phyloP scores from a whole-genome alignment of 2,329 filamentous ascomycete genomes.

The Leptodontidium sp. region DNA sequence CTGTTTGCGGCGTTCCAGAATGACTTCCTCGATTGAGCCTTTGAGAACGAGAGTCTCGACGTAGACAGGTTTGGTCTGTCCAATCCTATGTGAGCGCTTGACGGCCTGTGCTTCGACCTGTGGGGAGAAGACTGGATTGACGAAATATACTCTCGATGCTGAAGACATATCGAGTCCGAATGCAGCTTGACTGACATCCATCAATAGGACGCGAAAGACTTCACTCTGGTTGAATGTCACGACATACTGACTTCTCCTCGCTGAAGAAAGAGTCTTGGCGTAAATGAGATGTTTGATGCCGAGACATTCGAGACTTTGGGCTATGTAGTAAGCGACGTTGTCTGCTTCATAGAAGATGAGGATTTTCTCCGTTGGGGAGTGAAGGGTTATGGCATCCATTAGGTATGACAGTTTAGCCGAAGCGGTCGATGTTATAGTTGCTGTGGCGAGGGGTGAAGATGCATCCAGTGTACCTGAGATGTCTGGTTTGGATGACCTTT shows the following conservation, averaged over 20 bases:
- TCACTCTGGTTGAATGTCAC: constrained; percentile 70
- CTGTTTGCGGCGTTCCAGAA: constrained; percentile 74
- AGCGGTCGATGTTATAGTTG: constrained; percentile 73
- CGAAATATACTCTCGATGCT: constrained; percentile 87
- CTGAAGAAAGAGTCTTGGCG: constrained; percentile 66
- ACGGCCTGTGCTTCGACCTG: constrained; percentile 90
- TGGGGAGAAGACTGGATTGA: constrained; percentile 87
- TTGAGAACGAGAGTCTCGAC: constrained; percentile 87
- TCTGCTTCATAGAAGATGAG: constrained; percentile 93
- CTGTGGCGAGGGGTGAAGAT: constrained; percentile 44
- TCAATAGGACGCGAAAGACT: constrained; percentile 72
- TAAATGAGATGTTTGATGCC: constrained; percentile 72
- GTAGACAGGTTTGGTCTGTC: constrained; percentile 78
- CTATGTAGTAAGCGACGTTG: constrained; percentile 86
- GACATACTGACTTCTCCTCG: constrained; percentile 77
- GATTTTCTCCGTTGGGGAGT: constrained; percentile 81
- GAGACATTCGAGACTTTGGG: constrained; percentile 80
- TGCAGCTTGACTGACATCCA: constrained; percentile 90
- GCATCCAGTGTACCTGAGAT: constrained; percentile 37
- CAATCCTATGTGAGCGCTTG: constrained; percentile 87
- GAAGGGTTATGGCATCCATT: constrained; percentile 72
- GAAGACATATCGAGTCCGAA: constrained; percentile 86
- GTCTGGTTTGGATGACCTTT: constrained; percentile 30
- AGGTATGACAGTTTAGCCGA: constrained; percentile 91
- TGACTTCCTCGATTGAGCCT: constrained; percentile 84